Conservation (phyloP, 352 stramenopile genomes). For the Phytophthora tentaculata region DNA sequence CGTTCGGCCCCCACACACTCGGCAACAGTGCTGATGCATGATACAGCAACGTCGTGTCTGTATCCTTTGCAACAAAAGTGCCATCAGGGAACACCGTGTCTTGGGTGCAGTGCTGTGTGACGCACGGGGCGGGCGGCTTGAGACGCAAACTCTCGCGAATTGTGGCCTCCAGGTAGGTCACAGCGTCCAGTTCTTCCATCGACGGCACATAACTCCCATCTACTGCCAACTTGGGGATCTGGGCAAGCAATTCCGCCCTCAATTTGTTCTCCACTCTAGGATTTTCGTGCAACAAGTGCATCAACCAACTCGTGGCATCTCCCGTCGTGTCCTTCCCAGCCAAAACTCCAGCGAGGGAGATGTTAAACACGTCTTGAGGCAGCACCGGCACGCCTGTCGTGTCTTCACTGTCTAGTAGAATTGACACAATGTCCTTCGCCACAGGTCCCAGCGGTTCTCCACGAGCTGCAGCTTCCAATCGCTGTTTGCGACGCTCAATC, state of each 20-base stretch:
- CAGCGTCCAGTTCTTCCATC: constrained; percentile 36
- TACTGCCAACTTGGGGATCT: constrained; percentile 35
- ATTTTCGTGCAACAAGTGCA: constrained; percentile 64
- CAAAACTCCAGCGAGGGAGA: constrained; percentile 69
- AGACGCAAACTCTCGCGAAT: constrained; percentile 59
- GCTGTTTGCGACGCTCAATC: constrained; percentile 28
- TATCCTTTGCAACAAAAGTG: constrained; percentile 49
- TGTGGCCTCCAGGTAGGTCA: constrained; percentile 47
- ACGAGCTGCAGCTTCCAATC: constrained; percentile 17
- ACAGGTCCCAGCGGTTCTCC: constrained; percentile 24
- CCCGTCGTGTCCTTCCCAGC: constrained; percentile 73
- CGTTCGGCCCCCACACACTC: constrained; percentile 54
- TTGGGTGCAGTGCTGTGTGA: constrained; percentile 40
- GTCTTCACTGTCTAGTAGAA: constrained; percentile 42
- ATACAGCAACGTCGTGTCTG: constrained; percentile 42
- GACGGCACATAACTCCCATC: constrained; percentile 38
- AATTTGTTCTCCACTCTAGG: constrained; percentile 50
- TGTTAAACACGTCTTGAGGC: constrained; percentile 57
- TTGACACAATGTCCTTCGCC: constrained; percentile 46
- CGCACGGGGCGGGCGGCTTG: constrained; percentile 49
- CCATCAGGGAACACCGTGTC: constrained; percentile 61
- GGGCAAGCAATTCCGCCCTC: constrained; percentile 27
- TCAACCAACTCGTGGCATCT: constrained; percentile 54
- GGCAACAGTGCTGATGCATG: constrained; percentile 46
- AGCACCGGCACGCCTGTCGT: constrained; percentile 22